Evolutionary conservation across 148 eudicot species (phyloP), one percentile per base, ranked within the genome.

Genomic region (Nyssa sinensis): DNA sequence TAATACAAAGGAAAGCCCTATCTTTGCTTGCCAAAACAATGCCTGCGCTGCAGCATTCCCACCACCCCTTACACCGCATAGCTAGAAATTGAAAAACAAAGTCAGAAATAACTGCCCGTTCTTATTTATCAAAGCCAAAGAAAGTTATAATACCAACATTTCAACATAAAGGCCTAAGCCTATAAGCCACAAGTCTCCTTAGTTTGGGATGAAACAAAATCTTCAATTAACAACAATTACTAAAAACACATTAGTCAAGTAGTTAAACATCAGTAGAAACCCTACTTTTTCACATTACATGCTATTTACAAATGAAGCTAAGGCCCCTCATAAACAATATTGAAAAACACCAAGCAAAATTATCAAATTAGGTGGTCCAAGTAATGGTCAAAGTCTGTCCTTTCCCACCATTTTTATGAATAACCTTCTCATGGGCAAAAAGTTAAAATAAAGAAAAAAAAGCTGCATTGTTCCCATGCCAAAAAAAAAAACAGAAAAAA

Each of bases 31-130:
- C 99, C 98, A 96, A 73, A 86, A 93, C 44, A 84, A 62, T 59
- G 98, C 94, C 76, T 96, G 99, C 37, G 95, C 90, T 76, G 99
- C 98, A 41, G 99, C 99, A 64, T 96, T 96, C 24, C 99, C 99
- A 12, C 99, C 99, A 23, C 99, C 99, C 81, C 98, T 84, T 30
- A 96, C 94, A 69, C 99, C 99, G 71, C 98, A 96, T 34, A 96
- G 84, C 99, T 96, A 74, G 27, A 23, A 64, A 28, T 66, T 61
- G 34, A 35, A n/a, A 33, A 74, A 51, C 59, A 12, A 74, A 13
- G 35, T 70, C 61, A 65, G 16, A 66, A 34, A 21, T 12, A 11
- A 55, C 21, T 7, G 24, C 19, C 25, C 59, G 11, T 39, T 12
- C 8, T 7, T 39, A 9, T 2, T 39, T 39, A 12, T 39, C 44